Percentiles rank a stretch among this genome's conserved stretches.
These are phyloP conservation scores for Lactifluus rugatus DNA, from an alignment of 768 basidiomycete genomes.

Conservation along the genomic window DNA sequence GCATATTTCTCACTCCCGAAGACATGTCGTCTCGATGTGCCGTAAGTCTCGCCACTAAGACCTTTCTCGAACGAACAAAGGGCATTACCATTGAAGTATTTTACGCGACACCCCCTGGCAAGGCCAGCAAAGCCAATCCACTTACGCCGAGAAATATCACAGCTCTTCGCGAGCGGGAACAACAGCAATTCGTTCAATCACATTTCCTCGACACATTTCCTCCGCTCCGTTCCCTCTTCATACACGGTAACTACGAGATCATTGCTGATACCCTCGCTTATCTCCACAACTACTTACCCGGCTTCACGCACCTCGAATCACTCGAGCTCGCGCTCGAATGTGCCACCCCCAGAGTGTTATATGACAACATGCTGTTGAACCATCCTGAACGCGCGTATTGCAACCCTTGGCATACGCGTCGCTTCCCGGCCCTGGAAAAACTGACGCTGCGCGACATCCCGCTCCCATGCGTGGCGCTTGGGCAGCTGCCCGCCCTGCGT, in stretches of 20 bases:
- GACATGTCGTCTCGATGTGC: background rate
- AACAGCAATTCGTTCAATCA: background rate
- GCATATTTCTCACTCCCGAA: constrained; percentile 7
- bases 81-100: constrained; percentile 3
- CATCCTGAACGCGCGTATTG: background rate
- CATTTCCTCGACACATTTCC: background rate
- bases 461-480: constrained; percentile 3
- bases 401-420: constrained; percentile 1
- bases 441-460: constrained; percentile 13
- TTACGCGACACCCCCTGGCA: background rate
- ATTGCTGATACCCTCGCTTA: constrained; percentile 2
- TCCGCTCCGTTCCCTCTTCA: background rate
- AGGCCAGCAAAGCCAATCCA: background rate
- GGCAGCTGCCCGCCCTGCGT: constrained; percentile 11
- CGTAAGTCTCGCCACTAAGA: background rate
- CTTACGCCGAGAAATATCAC: background rate
- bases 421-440: constrained; percentile 8
- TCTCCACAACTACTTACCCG: background rate
- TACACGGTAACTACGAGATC: constrained; percentile 1
- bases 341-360: background rate
- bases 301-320: constrained; percentile 3
- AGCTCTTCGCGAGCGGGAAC: background rate
- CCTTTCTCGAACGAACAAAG: constrained; percentile 2
- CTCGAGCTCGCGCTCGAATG: constrained; percentile 2
- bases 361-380: background rate